phyloP scores from a whole-genome alignment of 371 early-diverging fungal genomes.

The Rhizopus sp. region DNA sequence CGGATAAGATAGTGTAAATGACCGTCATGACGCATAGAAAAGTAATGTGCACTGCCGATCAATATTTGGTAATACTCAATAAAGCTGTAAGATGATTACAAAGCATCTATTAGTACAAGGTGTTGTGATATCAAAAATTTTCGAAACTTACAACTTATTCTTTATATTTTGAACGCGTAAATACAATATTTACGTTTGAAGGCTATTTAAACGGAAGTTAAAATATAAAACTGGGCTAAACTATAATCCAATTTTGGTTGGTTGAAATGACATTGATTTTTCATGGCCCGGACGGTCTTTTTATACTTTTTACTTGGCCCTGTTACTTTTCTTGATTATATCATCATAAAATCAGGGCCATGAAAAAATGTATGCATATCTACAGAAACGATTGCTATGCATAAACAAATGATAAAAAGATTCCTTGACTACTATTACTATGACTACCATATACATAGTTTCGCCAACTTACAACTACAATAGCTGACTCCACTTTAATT shows the following conservation, averaged over 20 bases:
- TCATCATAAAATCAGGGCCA: slow-evolving; percentile 3
- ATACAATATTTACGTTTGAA: background rate
- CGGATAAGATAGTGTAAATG: background rate
- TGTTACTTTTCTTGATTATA: slow-evolving; percentile 19
- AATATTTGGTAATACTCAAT: too few species aligned
- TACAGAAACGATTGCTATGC: background rate
- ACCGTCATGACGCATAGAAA: background rate
- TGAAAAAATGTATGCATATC: slow-evolving; percentile 13
- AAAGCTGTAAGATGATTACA: too few species aligned
- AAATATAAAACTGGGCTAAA: slow-evolving; percentile 12
- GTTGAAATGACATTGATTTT: slow-evolving; percentile 19
- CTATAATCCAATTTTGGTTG: slow-evolving; percentile 9
- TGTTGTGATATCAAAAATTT: too few species aligned
- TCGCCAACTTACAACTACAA: background rate
- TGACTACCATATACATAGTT: too few species aligned
- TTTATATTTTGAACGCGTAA: background rate
- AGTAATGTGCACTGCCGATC: too few species aligned
- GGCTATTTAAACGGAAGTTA: background rate
- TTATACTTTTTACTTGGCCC: slow-evolving; percentile 38
- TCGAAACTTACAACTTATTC: background rate
- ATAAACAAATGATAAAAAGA: background rate
- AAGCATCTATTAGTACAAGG: too few species aligned
- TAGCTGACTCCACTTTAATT: slow-evolving; percentile 6
- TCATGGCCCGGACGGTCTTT: slow-evolving; percentile 43
- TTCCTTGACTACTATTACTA: too few species aligned